Evolutionary conservation across 257 asterid species (phyloP), one percentile per base, ranked within the genome.

Genomic region (Przewalskia tangutica): DNA sequence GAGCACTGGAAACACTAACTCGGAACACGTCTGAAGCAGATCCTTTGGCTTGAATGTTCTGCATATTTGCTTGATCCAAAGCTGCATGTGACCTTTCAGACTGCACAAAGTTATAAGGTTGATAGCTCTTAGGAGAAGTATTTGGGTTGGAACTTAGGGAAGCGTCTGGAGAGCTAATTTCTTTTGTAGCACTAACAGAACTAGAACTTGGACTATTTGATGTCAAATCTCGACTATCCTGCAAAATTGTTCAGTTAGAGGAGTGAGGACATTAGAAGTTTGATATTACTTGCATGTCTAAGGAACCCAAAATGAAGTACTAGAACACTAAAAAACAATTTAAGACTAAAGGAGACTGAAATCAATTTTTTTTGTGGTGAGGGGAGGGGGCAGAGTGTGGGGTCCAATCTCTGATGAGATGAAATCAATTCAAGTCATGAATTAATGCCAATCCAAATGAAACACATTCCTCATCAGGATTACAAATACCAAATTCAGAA

Each of bases 1-100:
- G 98, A 82, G 95, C 98, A 83, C 98, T 93, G 81, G 98, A 95
- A 77, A 93, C 95, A 66, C 98, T 95, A 80, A 92, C 98, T 83
- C 98, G 92, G 77, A 95, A 88, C 89, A 93, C 90, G 86, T 95
- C 98, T 82, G 97, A 90, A 82, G 88, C 88, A 85, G 95, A 88
- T 87, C 92, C 97, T 88, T 88, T 93, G 82, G 73, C 91, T 84
- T 93, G 98, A 97, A 95, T 95, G 66, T 85, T 93, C 84, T 91
- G 98, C 97, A 93, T 94, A 81, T 86, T 91, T 85, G 91, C 82
- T 84, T 91, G 94, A 83, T 91, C 95, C 88, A 85, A 89, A 86
- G 92, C 91, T 87, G 87, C 95, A 91, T 92, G 91, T 88, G 97
- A 90, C 83, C 92, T 88, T 80, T 91, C 95, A 27, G 91, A 85